Conservation (phyloP, 1,284 basidiomycete genomes). For the Rhodofomes roseus region DNA sequence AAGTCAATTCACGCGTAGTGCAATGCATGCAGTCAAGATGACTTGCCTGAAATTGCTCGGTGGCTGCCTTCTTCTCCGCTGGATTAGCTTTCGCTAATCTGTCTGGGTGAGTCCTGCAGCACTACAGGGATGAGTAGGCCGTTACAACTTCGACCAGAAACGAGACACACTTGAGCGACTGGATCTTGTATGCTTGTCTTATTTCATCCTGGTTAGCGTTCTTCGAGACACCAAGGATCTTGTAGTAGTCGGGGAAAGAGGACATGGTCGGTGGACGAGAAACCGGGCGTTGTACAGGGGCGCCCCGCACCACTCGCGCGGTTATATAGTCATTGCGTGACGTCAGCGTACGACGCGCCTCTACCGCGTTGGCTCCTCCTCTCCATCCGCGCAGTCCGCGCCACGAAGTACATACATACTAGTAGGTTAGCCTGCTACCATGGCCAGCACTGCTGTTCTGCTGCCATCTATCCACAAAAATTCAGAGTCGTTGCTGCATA, state of each 20-base stretch:
- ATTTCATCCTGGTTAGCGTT: slow-evolving; percentile 72
- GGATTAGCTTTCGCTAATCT: slow-evolving; percentile 73
- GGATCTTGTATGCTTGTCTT: slow-evolving; percentile 78
- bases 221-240: slow-evolving; percentile 53
- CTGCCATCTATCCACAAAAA: not conserved
- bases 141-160: not conserved
- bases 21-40: not conserved
- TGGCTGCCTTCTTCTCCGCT: slow-evolving; percentile 69
- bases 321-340: slow-evolving; percentile 7
- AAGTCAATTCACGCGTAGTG: not conserved
- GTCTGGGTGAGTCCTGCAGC: slow-evolving; percentile 82
- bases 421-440: no score
- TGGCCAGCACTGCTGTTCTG: no score
- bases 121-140: slow-evolving; percentile 13
- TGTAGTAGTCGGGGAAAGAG: slow-evolving; percentile 76
- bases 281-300: not conserved
- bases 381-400: no score
- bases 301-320: not conserved
- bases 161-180: slow-evolving; percentile 57
- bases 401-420: no score
- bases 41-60: slow-evolving; percentile 78
- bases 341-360: no score
- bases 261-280: slow-evolving; percentile 41
- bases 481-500: not conserved
- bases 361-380: no score